Base-by-base conservation (phyloP, 805 yeast species). In the Pachysolen tannophilus region DNA sequence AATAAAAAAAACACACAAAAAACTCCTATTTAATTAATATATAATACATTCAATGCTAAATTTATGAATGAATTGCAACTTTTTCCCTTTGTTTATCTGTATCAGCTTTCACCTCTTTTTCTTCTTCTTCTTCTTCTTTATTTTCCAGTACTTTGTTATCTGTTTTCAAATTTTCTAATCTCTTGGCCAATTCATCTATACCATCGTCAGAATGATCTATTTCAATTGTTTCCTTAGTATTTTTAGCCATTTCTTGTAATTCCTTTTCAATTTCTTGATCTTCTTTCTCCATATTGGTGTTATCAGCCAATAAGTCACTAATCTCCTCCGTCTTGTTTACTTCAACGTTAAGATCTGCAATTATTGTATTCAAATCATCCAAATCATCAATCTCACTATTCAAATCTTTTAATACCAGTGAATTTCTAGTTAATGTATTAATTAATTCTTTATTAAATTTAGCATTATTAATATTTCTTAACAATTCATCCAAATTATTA, bases 241-340 rank as follows among this genome's bases (percentile, higher is more conserved):
- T 26, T 26, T 8, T 8, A 11, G 7, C 24, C 25, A 29, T 19
- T 18, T 29, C 25, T 7, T 29, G 25, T 25, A 29, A 29, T 17
- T 35, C 38, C 15, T 29, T n/a, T 20, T 35, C 38, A 18, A 35
- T 19, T 18, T 29, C 34, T 16, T 25, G n/a, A 6, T 35, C 38
- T 20, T 35, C 38, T 8, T 30, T 11, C 8, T 25, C 16, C n/a
- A 17, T 17, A 10, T 20, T 15, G n/a, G 20, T n/a, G n/a, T 9
- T 26, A 6, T 29, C 18, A n/a, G 30, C 18, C 24, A 35, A 30
- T 20, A 30, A 25, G 11, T 29, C 38, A 8, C 16, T 30, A 13
- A 35, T 30, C 15, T 30, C 25, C 6, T 35, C 18, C 11, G 38
- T 30, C 13, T 35, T n/a, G n/a, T n/a, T n/a, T n/a, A n/a, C n/a